Evolutionary conservation across 1,284 basidiomycete genomes (phyloP), one percentile per base, ranked within the genome.

Genomic region (Cryptococcus sp.): DNA sequence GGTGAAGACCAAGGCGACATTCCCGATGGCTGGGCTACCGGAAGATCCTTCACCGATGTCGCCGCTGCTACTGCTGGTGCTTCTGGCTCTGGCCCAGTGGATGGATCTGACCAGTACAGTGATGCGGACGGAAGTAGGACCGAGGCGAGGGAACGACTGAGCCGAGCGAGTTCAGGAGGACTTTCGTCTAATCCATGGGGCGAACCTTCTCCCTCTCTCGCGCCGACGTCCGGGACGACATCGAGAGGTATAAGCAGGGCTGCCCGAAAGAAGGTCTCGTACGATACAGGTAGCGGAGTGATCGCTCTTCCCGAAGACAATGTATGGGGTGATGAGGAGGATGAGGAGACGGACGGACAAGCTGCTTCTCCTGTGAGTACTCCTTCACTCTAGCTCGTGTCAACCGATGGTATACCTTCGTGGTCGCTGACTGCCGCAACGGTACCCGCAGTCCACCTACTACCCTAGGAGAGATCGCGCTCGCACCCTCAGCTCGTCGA

Each of bases 231-330:
- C 6, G 50, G 4, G 51, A 49, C 22, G 31, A 47, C 19, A 50
- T 52, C 10, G 22, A 15, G 55, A 39, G 54, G 45, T 31, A 10
- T 10, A 5, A 10, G 31, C 31, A 35, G 31, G 31, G 31, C 31
- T 10, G 31, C 8, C 31, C 31, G 31, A 8, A 64, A 62, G 57
- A 63, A 67, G 52, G 53, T 69, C 6, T 70, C 67, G 20, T 73
- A 67, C 50, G 71, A 75, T 62, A 65, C 73, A 25, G 59, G 69
- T 45, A 49, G 64, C 15, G 91, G 91, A 0, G 87, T 92, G 44
- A 93, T 93, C 60, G 87, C 87, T 80, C 78, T 93, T 3, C 89
- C 90, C 51, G 71, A 76, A 47, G 84, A 86, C 66, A 87, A 83
- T 48, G 83, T 85, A 41, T 90, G 89, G 88, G 78, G 77, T 16